Evolutionary conservation across 2,329 filamentous ascomycete genomes (phyloP), one percentile per base, ranked within the genome.

Genomic region (Didymella segeticola): DNA sequence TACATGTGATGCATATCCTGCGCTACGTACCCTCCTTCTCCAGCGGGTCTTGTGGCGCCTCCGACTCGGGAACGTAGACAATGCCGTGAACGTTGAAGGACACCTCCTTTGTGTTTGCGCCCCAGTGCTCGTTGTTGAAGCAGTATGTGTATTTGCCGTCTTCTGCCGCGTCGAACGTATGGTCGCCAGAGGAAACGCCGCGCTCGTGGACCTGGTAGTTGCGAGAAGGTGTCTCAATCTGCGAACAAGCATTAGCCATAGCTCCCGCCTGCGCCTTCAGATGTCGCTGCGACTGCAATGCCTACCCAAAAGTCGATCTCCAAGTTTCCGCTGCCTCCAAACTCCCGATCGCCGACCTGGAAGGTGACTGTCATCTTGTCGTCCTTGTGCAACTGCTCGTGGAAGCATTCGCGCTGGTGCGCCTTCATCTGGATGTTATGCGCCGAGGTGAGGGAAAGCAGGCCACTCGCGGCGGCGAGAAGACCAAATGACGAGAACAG

Each of bases 11-110:
- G 11, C 8, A 0, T 6, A 14, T 20, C 17, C 23, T n/a, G 10
- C 42, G 17, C 14, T 29, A 73, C 81, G 58, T 82, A 93, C 91
- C 88, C 86, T 98, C 95, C 60, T 84, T 83, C 76, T 99, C 95
- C 63, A 99, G 82, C 17, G 95, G 95, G 72, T 98, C 93, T 66
- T 89, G 85, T 23, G 90, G 86, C 56, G 89, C 83, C 68, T 98
- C 93, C 56, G 85, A 82, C 77, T 98, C 95, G 50, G 90, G 89
- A 45, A 99, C 92, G 78, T 98, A 99, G 73, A 99, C 93, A 63
- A 99, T 91, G 67, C 95, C 95, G 79, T 99, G 95, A 46, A 99
- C 95, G 77, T 99, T 99, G 86, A 99, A 99, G 51, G 91, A 96
- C 47, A 99, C 93, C 77, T 99, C 95, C 80, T 99, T 99, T 74